These are phyloP conservation scores for Neurospora sp. DNA, from an alignment of 495 filamentous ascomycete genomes.

Conservation along the genomic window DNA sequence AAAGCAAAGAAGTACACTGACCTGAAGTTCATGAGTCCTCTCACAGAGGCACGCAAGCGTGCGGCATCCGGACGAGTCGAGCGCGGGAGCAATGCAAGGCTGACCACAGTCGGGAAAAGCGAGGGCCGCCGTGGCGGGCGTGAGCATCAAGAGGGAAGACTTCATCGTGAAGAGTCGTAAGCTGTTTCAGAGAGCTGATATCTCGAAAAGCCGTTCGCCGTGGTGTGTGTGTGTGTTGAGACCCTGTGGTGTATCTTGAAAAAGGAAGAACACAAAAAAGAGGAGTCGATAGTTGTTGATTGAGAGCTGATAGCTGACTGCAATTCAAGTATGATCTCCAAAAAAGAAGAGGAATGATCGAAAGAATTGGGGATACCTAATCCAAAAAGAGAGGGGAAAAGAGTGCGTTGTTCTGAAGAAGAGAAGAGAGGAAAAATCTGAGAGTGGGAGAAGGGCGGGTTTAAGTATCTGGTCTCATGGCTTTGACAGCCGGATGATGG, in stretches of 20 bases:
- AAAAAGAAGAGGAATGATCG: constrained; percentile 17
- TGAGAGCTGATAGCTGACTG: constrained; percentile 2
- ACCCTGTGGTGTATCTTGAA: background rate
- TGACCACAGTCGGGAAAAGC: constrained; percentile 10
- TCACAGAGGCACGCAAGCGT: constrained; percentile 9
- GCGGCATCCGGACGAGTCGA: background rate
- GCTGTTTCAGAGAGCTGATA: constrained; percentile 1
- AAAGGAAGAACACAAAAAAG: background rate
- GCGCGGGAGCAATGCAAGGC: constrained; percentile 3
- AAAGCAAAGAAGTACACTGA: background rate
- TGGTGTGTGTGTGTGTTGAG: background rate
- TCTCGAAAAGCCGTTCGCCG: background rate
- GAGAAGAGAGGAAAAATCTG: background rate
- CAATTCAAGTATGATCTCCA: constrained; percentile 17
- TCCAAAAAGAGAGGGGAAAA: constrained; percentile 20
- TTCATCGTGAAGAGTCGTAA: constrained; percentile 11
- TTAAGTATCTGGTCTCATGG: background rate
- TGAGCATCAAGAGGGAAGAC: constrained; percentile 7
- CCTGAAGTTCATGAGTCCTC: constrained; percentile 9
- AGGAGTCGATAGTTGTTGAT: background rate
- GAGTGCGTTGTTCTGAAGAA: constrained; percentile 9
- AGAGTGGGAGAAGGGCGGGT: background rate
- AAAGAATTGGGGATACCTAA: constrained; percentile 15
- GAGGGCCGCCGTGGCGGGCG: constrained; percentile 1
- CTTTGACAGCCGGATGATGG: background rate